Base-by-base conservation (phyloP, 805 yeast species). In the Candida piceae region DNA sequence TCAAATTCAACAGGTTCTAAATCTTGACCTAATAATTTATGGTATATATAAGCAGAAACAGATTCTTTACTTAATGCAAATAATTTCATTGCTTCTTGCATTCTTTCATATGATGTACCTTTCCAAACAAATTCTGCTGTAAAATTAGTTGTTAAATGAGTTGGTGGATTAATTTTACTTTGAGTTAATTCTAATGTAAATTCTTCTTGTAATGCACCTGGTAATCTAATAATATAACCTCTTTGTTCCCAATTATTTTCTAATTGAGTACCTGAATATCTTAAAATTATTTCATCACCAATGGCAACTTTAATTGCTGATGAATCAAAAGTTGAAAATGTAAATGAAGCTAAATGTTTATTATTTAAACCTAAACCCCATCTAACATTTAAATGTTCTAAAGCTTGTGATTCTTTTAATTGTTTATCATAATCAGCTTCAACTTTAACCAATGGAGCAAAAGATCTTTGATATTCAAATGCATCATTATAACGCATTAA, bases 41-140 rank as follows among this genome's bases (percentile, higher is more conserved):
- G 85, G 58, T 85, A 86, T 18, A 89, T 65, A 51, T 76, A 81
- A 2, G 82, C 81, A 16, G 87, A 77, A 3, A 85, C 81, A 4
- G 88, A 78, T 47, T 75, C 69, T 34, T 78, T 72, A 35, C 78
- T 73, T 7, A 76, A 63, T 3, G 96, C 96, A 64, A 89, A 85
- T 5, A 53, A 53, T 39, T 69, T 74, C 61, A 89, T 62, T 0
- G 96, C 93, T 16, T 65, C 63, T 62, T 85, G 95, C 93, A 86
- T 85, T 52, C 97, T 73, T 28, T 75, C 80, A 54, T 80, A 88
- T 1, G 95, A 68, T 2, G 80, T 78, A 12, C 90, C 93, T 48
- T 84, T 84, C 96, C 96, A 89, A 35, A 84, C 85, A 55, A 86
- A 83, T 49, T 85, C 90, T 1, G 89, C 88, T 2, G 89, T 76